Conservation (phyloP, 306 rosid genomes). For the Biancaea sappan region DNA sequence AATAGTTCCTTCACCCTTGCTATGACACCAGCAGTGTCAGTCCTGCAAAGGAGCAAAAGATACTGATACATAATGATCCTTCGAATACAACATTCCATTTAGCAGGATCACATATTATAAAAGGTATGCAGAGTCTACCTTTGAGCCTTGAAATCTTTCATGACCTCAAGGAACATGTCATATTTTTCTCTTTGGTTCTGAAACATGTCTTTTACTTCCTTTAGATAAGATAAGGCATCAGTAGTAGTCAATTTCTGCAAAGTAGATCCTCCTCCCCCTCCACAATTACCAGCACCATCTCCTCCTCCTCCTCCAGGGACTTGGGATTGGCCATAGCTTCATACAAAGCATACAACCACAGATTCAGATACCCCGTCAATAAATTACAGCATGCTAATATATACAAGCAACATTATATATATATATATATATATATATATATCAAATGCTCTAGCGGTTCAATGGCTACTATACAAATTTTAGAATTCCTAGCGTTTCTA, state of each 20-base stretch:
- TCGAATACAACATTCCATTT: neutral
- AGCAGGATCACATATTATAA: neutral
- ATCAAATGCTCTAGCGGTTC: neutral
- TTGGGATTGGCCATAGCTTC: conserved; percentile 66
- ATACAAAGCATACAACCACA: conserved; percentile 22
- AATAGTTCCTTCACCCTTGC: conserved; percentile 68
- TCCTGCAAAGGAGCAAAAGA: conserved; percentile 47
- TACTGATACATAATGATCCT: neutral
- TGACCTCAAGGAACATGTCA: conserved; percentile 62
- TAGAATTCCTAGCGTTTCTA: neutral
- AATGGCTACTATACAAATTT: neutral
- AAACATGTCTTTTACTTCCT: conserved; percentile 67
- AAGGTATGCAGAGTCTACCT: conserved; percentile 48
- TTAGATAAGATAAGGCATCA: conserved; percentile 65
- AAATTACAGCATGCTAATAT: neutral
- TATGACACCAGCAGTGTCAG: conserved; percentile 64
- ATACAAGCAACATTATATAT: neutral
- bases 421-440: no score
- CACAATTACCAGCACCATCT: conserved; percentile 50
- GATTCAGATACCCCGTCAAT: neutral
- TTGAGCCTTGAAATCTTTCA: conserved; percentile 74
- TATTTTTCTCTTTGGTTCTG: conserved; percentile 66
- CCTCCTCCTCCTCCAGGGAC: neutral
- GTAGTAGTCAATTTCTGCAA: conserved; percentile 49
- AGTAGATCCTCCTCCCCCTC: conserved; percentile 27